phyloP scores from a whole-genome alignment of 768 basidiomycete genomes.

The Calocybe indica region DNA sequence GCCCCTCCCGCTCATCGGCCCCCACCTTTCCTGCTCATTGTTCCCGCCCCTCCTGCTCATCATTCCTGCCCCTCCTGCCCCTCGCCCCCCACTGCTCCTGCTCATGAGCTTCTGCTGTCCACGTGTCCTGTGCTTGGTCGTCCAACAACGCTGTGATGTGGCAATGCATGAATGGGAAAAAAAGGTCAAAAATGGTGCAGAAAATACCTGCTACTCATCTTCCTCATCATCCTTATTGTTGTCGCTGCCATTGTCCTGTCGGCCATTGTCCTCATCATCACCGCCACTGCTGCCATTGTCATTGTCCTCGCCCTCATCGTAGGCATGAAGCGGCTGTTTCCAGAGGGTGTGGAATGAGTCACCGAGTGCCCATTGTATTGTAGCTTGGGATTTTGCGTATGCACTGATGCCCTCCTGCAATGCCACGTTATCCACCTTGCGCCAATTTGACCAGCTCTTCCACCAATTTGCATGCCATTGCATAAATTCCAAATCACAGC shows the following conservation, averaged over 20 bases:
- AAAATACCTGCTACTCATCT: too few relatives aligned
- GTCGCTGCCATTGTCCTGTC: background rate
- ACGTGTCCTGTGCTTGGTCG: too few relatives aligned
- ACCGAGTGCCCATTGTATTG: background rate
- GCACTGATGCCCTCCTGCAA: background rate
- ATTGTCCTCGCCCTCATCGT: background rate
- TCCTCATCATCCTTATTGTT: background rate
- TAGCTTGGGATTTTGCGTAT: background rate
- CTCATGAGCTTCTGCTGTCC: too few relatives aligned
- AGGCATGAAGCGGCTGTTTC: background rate
- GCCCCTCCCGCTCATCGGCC: too few relatives aligned
- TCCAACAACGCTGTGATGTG: too few relatives aligned
- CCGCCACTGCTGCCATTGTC: background rate
- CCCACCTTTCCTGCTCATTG: too few relatives aligned
- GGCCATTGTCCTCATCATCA: too few relatives aligned
- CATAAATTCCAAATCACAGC: constrained; percentile 13
- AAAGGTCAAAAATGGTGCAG: too few relatives aligned
- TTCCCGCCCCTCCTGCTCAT: too few relatives aligned
- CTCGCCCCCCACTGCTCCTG: too few relatives aligned
- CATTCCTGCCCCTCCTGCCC: too few relatives aligned
- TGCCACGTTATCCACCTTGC: background rate
- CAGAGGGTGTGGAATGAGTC: background rate
- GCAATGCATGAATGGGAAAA: too few relatives aligned
- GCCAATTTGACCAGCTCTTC: background rate
- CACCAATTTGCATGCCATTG: constrained; percentile 15